Conservation (phyloP, 257 asterid genomes). For the Primulina huaijiensis region DNA sequence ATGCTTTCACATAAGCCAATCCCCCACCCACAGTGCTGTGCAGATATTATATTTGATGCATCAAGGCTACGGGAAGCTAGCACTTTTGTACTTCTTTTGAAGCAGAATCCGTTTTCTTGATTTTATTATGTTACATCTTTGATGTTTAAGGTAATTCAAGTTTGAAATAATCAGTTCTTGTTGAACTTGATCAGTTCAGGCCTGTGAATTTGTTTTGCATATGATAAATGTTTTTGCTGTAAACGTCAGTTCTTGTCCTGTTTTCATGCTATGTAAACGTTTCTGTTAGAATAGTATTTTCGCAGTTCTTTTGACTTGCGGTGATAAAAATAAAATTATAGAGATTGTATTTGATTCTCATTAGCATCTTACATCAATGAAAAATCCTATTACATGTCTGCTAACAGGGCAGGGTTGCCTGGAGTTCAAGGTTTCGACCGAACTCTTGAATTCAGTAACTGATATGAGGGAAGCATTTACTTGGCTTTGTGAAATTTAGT, state of each 20-base stretch:
- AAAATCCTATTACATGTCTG: not conserved
- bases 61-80: slow-evolving; percentile 16
- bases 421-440: not conserved
- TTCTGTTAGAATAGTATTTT: not conserved
- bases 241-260: not conserved
- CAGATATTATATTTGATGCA: slow-evolving; percentile 9
- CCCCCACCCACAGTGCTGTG: slow-evolving; percentile 14
- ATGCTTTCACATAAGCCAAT: slow-evolving; percentile 19
- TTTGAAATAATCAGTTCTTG: not conserved
- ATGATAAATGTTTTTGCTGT: not conserved
- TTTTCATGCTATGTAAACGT: not conserved
- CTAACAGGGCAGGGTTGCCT: slow-evolving; percentile 12
- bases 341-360: not conserved
- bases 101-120: slow-evolving; percentile 7
- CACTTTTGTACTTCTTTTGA: not conserved
- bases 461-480: slow-evolving; percentile 4
- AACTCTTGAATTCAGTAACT: not conserved
- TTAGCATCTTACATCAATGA: not conserved
- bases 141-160: slow-evolving; percentile 25
- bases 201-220: not conserved
- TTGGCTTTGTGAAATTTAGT: slow-evolving; percentile 30
- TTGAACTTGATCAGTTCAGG: slow-evolving; percentile 10
- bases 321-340: too few relatives aligned
- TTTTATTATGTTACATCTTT: slow-evolving; percentile 13
- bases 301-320: not conserved